Percentiles rank a stretch among this genome's conserved stretches.
Evolutionary conservation across 2,329 filamentous ascomycete species (phyloP).

Genomic region (Cordyceps tenuipes): DNA sequence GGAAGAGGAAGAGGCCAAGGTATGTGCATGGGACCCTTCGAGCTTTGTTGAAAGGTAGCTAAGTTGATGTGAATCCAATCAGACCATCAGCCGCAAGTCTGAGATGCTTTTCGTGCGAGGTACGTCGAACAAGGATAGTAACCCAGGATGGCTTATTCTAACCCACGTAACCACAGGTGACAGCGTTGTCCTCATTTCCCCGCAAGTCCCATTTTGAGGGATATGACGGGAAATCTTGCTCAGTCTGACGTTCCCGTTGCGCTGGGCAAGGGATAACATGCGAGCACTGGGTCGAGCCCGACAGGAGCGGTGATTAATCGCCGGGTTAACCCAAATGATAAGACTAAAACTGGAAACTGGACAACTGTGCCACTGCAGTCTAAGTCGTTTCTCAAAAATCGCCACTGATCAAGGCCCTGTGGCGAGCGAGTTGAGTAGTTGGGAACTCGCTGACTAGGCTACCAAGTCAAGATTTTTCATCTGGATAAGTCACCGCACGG

Average conservation of each 20-base stretch:
- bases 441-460: no score
- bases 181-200: slow-evolving; percentile 65
- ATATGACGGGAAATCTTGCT: not conserved
- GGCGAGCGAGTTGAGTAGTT: no score
- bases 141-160: slow-evolving; percentile 16
- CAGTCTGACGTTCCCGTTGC: not conserved
- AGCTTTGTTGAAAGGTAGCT: not conserved
- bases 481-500: not conserved
- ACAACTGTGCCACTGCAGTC: not conserved
- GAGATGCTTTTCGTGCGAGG: slow-evolving; percentile 99
- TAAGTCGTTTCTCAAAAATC: no score
- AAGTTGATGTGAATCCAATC: not conserved
- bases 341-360: not conserved
- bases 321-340: not conserved
- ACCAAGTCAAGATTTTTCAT: not conserved
- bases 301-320: not conserved
- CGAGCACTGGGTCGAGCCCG: not conserved
- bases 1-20: slow-evolving; percentile 68
- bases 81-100: slow-evolving; percentile 94
- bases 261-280: not conserved
- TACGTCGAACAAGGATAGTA: slow-evolving; percentile 33
- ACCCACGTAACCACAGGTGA: slow-evolving; percentile 42
- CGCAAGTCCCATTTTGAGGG: slow-evolving; percentile 40
- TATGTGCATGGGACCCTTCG: slow-evolving; percentile 28
- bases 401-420: no score